A percentile compares a stretch with the other conserved stretches of the same genome.
Evolutionary conservation across 83 land plant genomes (phyloP).

Genomic region (Picea abies): DNA sequence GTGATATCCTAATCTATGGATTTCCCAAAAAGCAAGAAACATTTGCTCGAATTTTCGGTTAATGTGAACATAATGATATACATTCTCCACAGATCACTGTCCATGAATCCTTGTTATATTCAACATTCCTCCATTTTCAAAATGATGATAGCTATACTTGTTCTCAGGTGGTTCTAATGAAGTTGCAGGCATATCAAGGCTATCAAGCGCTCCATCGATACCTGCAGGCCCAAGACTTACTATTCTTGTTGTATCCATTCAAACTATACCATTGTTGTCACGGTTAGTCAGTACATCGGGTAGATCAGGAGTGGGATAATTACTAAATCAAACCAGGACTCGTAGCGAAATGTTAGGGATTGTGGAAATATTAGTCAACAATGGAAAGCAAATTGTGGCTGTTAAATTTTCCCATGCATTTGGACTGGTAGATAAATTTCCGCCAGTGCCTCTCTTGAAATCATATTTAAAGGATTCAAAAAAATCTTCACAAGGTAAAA

Average conservation of each 20-base stretch:
- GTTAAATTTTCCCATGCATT: conserved; percentile 64
- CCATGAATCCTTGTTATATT: too few relatives aligned
- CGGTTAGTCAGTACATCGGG: conserved; percentile 79
- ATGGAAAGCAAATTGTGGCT: conserved; percentile 70
- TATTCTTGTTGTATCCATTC: conserved; percentile 39
- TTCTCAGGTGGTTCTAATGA: background rate
- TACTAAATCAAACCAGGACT: background rate
- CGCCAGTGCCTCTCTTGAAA: conserved; percentile 63
- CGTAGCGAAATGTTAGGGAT: conserved; percentile 38
- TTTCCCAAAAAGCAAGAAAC: too few relatives aligned
- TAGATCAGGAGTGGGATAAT: too few relatives aligned
- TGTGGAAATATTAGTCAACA: conserved; percentile 52
- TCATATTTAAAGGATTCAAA: conserved; percentile 64
- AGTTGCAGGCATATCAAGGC: too few relatives aligned
- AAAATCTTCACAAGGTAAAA: conserved; percentile 52
- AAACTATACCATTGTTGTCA: conserved; percentile 46
- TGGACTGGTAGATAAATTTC: conserved; percentile 49
- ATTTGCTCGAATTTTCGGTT: too few relatives aligned
- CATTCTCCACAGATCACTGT: too few relatives aligned
- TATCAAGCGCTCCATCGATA: conserved; percentile 72
- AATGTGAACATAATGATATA: too few relatives aligned
- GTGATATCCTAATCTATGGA: too few relatives aligned
- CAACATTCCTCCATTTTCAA: too few relatives aligned
- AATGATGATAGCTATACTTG: too few relatives aligned
- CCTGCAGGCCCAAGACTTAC: conserved; percentile 57